Base-by-base conservation (phyloP, 2,329 filamentous ascomycete genomes). In the Pseudocercospora cruenta region DNA sequence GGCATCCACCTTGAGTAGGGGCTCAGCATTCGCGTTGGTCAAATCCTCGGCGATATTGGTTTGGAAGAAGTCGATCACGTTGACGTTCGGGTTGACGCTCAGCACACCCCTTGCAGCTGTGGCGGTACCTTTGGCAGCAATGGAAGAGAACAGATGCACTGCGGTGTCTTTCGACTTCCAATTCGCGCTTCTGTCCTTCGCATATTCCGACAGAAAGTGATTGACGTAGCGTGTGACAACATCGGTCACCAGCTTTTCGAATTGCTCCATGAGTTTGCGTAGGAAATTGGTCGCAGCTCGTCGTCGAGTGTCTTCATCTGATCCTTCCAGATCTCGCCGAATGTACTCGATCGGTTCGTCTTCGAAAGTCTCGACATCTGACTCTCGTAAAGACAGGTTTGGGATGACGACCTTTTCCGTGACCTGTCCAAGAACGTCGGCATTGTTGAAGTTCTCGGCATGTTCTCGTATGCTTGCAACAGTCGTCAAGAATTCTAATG, bases 281-380 rank as follows among this genome's bases (percentile, higher is more conserved):
- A 99, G 81, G 82, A 99, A 99, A 78, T 98, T 95, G 0, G 94
- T 98, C 0, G 96, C 94, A 47, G 95, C 94, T 74, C 95, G 87
- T 71, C 95, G 86, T 75, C 95, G 86, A 1, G 95, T 99, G 77
- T 98, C 95, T 62, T 91, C 96, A 79, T 99, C 95, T 1, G 95
- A 97, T 6, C 95, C 95, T 78, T 99, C 95, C 57, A 99, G 84
- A 79, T 99, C 95, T 74, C 93, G 88, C 69, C 95, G 88, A 75
- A 99, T 99, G 77, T 96, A 99, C 79, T 99, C 95, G 71, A 99
- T 99, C 0, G 95, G 95, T 82, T 99, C 96, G 77, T 99, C 96
- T 77, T 99, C 95, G 73, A 99, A 98, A 71, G 97, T 86, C 78
- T 99, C 95, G 62, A 97, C 87, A 71, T 99, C 96, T 0, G 94